Percentiles rank a stretch among this genome's conserved stretches.
phyloP scores from a whole-genome alignment of 495 filamentous ascomycete species.

The Clavariopsis aquatica region DNA sequence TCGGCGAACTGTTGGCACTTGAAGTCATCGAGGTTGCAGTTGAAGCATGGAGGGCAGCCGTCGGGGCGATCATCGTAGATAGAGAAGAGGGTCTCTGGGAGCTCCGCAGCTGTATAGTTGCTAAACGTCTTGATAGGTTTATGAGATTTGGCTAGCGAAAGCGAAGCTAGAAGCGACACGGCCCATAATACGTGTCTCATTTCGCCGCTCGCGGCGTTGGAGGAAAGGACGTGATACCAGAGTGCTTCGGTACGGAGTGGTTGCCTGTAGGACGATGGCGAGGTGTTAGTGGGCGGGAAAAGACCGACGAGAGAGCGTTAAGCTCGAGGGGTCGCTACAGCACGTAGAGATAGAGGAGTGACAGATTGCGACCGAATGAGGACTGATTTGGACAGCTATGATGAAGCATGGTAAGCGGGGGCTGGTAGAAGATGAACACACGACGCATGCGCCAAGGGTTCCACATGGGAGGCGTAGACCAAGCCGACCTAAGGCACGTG shows the following conservation, averaged over 20 bases:
- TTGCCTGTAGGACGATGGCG: neutral
- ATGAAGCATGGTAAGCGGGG: conserved; percentile 18
- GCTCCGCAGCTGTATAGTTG: conserved; percentile 38
- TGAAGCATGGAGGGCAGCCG: conserved; percentile 77
- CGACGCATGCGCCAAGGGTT: conserved; percentile 9
- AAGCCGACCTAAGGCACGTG: conserved; percentile 11
- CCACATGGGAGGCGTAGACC: conserved; percentile 1
- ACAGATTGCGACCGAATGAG: conserved; percentile 11
- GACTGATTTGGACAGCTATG: conserved; percentile 7
- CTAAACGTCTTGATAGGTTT: conserved; percentile 27
- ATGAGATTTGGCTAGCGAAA: conserved; percentile 11
- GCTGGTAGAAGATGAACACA: conserved; percentile 9
- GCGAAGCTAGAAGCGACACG: conserved; percentile 18
- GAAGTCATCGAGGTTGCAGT: conserved; percentile 92
- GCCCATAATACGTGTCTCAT: conserved; percentile 34
- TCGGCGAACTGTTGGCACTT: conserved; percentile 82
- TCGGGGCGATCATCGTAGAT: conserved; percentile 59
- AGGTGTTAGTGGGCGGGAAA: neutral
- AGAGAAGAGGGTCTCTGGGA: conserved; percentile 48
- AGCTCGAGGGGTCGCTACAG: conserved; percentile 1
- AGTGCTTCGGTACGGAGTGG: conserved; percentile 8
- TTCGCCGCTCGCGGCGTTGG: conserved; percentile 19
- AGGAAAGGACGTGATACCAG: conserved; percentile 6
- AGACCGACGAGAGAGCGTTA: neutral
- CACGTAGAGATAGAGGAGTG: neutral